Conservation (phyloP, 2,329 filamentous ascomycete genomes). For the Aureobasidium sp. region DNA sequence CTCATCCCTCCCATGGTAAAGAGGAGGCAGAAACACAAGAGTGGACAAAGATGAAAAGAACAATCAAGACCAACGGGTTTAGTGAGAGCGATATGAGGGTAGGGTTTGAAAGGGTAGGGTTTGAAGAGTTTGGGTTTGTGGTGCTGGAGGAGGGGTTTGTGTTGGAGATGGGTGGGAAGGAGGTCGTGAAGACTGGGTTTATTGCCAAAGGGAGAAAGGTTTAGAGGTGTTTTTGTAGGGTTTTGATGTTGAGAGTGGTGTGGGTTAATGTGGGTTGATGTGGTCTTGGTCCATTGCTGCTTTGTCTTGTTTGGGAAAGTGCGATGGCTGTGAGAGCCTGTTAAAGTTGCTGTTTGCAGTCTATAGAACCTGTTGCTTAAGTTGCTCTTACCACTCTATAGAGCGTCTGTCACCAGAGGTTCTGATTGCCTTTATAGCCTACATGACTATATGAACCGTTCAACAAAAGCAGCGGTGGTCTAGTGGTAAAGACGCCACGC, state of each 20-base stretch:
- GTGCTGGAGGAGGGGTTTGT: conserved; percentile 21
- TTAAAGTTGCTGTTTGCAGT: too few species aligned
- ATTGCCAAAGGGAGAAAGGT: conserved; percentile 23
- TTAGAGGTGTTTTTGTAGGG: background rate
- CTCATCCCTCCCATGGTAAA: background rate
- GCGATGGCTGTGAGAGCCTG: too few species aligned
- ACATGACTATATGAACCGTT: background rate
- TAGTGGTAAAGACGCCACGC: background rate
- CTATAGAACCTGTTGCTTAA: too few species aligned
- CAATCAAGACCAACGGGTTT: conserved; percentile 28
- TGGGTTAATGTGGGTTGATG: too few species aligned
- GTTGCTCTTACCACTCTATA: background rate
- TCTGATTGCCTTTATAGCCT: background rate
- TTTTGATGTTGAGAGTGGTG: too few species aligned
- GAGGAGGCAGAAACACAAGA: conserved; percentile 4
- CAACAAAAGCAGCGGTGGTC: background rate
- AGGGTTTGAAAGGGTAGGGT: conserved; percentile 22
- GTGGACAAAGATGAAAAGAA: conserved; percentile 22
- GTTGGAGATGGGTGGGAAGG: conserved; percentile 22
- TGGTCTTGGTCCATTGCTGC: too few species aligned
- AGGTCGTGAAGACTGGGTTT: conserved; percentile 23
- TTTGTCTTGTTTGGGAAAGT: too few species aligned
- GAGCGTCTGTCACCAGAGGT: background rate
- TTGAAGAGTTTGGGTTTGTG: conserved; percentile 24
- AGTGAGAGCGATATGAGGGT: conserved; percentile 18